phyloP scores from a whole-genome alignment of 2,329 filamentous ascomycete species.

The Pseudocercospora ulei region DNA sequence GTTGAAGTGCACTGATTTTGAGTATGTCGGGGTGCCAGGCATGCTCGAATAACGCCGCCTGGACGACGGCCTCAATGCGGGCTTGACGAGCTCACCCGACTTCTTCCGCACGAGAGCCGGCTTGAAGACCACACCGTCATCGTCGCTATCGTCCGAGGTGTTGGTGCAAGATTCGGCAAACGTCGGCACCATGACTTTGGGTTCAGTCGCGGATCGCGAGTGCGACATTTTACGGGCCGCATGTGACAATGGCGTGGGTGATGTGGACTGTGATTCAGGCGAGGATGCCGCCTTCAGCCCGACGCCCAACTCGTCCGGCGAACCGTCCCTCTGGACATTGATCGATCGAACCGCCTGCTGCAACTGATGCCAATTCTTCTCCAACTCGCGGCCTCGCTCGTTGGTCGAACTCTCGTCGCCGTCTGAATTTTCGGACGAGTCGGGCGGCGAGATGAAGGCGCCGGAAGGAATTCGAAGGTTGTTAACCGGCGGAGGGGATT shows the following conservation, averaged over 20 bases:
- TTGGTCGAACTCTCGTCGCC: constrained; percentile 51
- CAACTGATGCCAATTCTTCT: constrained; percentile 53
- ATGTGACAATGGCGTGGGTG: constrained; percentile 36
- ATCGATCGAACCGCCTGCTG: constrained; percentile 76
- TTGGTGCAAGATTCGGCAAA: constrained; percentile 40
- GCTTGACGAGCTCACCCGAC: constrained; percentile 90
- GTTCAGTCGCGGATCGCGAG: constrained; percentile 52
- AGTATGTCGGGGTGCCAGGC: constrained; percentile 91
- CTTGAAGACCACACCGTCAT: constrained; percentile 43
- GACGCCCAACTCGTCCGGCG: constrained; percentile 41
- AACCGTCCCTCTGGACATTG: constrained; percentile 53
- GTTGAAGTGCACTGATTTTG: constrained; percentile 97
- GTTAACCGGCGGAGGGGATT: constrained; percentile 73
- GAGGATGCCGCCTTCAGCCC: constrained; percentile 28
- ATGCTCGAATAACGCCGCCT: constrained; percentile 82
- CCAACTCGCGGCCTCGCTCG: constrained; percentile 35
- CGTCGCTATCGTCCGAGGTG: constrained; percentile 46
- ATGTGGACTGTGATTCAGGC: constrained; percentile 31
- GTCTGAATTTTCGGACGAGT: constrained; percentile 69
- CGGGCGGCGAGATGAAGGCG: constrained; percentile 82
- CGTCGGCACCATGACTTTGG: constrained; percentile 42
- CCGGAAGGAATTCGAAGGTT: constrained; percentile 69
- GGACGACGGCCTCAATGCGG: constrained; percentile 73
- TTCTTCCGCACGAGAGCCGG: constrained; percentile 97
- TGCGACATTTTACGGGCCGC: constrained; percentile 53